Conservation (phyloP, 108 stramenopile species). For the Nannochloropsis gaditana region DNA sequence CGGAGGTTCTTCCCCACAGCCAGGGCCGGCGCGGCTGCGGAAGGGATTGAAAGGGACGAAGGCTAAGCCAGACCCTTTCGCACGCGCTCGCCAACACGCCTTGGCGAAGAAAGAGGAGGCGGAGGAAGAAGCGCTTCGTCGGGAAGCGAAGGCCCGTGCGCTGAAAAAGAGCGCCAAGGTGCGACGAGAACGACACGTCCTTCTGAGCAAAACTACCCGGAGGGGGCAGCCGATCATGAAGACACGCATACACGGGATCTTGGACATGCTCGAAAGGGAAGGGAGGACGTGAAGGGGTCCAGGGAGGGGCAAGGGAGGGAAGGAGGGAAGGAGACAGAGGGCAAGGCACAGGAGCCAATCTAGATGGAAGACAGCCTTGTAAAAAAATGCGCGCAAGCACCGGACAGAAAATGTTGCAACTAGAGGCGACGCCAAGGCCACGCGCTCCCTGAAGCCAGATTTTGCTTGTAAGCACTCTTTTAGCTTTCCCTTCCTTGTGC, state of each 20-base stretch:
- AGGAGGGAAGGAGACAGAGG: not conserved
- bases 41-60: not conserved
- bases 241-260: not conserved
- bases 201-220: not conserved
- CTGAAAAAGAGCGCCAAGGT: not conserved
- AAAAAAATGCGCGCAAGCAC: too few relatives aligned
- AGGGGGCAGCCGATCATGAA: slow-evolving; percentile 3
- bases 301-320: not conserved
- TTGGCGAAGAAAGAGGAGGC: not conserved
- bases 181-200: not conserved
- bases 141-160: not conserved
- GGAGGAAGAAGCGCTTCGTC: not conserved
- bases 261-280: not conserved
- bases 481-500: too few relatives aligned
- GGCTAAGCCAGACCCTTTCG: not conserved
- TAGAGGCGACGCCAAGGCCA: too few relatives aligned
- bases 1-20: too few relatives aligned
- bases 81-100: not conserved
- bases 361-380: too few relatives aligned
- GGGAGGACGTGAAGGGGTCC: not conserved
- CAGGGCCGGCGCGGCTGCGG: too few relatives aligned
- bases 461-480: too few relatives aligned
- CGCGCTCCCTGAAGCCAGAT: too few relatives aligned
- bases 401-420: too few relatives aligned
- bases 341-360: too few relatives aligned